These are phyloP conservation scores for Trichophyton equinum DNA, from an alignment of 2,329 filamentous ascomycete species.

Conservation along the genomic window DNA sequence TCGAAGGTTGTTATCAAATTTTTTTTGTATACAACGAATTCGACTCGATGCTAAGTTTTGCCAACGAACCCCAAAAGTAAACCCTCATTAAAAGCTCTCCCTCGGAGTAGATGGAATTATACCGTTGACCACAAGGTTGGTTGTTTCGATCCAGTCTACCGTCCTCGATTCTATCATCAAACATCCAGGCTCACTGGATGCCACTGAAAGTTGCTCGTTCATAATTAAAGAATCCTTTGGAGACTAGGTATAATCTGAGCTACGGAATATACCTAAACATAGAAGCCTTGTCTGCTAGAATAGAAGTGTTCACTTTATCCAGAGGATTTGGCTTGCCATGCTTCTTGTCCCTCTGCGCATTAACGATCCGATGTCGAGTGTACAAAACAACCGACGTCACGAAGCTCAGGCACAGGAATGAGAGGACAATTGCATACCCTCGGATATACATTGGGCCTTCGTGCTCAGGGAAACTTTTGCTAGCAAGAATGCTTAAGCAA, in stretches of 20 bases:
- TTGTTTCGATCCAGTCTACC: too few relatives aligned
- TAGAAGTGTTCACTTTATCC: constrained; percentile 10
- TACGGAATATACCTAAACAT: constrained; percentile 13
- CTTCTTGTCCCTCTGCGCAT: constrained; percentile 8
- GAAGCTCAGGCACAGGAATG: constrained; percentile 9
- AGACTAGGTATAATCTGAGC: not conserved
- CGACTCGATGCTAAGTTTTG: too few relatives aligned
- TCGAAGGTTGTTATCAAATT: too few relatives aligned
- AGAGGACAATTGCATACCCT: constrained; percentile 12
- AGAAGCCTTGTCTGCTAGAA: constrained; percentile 10
- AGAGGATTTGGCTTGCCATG: constrained; percentile 10
- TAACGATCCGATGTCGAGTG: constrained; percentile 8
- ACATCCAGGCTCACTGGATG: too few relatives aligned
- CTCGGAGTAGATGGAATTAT: too few relatives aligned
- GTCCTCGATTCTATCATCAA: too few relatives aligned
- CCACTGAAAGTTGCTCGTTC: too few relatives aligned
- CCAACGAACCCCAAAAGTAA: too few relatives aligned
- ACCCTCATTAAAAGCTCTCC: too few relatives aligned
- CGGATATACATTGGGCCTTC: constrained; percentile 9
- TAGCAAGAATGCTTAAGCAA: constrained; percentile 14
- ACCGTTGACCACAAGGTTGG: too few relatives aligned
- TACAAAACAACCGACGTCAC: constrained; percentile 7
- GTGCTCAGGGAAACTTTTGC: constrained; percentile 11
- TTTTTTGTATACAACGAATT: too few relatives aligned
- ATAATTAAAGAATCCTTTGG: too few relatives aligned